Evolutionary conservation across 2,329 filamentous ascomycete genomes (phyloP).

Genomic region (Fusarium mangiferae): DNA sequence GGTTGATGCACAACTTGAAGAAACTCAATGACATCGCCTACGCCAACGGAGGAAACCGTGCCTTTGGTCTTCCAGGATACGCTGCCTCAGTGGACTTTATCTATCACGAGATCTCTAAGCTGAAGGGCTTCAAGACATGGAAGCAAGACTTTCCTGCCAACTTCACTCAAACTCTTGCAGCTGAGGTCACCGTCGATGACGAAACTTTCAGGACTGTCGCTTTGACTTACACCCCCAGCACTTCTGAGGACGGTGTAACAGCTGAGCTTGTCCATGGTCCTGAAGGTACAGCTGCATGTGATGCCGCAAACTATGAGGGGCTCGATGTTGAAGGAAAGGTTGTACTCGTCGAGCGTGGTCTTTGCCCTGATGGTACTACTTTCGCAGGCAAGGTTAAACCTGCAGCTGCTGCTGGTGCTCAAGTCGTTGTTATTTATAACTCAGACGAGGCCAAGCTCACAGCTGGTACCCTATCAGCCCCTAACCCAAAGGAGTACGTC

Average conservation of each 20-base stretch:
- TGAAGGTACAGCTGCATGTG: slow-evolving; percentile 42
- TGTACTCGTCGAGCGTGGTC: slow-evolving; percentile 47
- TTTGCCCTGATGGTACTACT: slow-evolving; percentile 45
- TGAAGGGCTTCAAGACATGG: slow-evolving; percentile 44
- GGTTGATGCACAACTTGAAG: slow-evolving; percentile 42
- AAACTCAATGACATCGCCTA: slow-evolving; percentile 46
- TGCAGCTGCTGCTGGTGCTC: slow-evolving; percentile 45
- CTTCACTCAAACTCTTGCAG: slow-evolving; percentile 40
- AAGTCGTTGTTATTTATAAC: slow-evolving; percentile 48
- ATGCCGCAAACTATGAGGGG: slow-evolving; percentile 39
- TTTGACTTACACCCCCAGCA: slow-evolving; percentile 47
- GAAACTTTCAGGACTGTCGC: slow-evolving; percentile 43
- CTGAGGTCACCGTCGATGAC: slow-evolving; percentile 40
- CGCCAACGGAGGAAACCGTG: slow-evolving; percentile 47
- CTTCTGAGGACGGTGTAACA: slow-evolving; percentile 45
- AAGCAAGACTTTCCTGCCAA: slow-evolving; percentile 47
- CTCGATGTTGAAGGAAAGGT: slow-evolving; percentile 46
- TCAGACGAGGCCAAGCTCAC: slow-evolving; percentile 45
- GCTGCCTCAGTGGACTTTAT: slow-evolving; percentile 49
- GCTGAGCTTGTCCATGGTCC: slow-evolving; percentile 43
- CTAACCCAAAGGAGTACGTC: slow-evolving; percentile 42
- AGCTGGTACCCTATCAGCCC: slow-evolving; percentile 42
- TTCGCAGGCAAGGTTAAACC: slow-evolving; percentile 47
- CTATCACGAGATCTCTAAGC: slow-evolving; percentile 41
- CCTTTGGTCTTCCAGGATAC: slow-evolving; percentile 47